These are phyloP conservation scores for Scopulariopsis brevicaulis DNA, from an alignment of 2,329 filamentous ascomycete genomes.

Conservation along the genomic window DNA sequence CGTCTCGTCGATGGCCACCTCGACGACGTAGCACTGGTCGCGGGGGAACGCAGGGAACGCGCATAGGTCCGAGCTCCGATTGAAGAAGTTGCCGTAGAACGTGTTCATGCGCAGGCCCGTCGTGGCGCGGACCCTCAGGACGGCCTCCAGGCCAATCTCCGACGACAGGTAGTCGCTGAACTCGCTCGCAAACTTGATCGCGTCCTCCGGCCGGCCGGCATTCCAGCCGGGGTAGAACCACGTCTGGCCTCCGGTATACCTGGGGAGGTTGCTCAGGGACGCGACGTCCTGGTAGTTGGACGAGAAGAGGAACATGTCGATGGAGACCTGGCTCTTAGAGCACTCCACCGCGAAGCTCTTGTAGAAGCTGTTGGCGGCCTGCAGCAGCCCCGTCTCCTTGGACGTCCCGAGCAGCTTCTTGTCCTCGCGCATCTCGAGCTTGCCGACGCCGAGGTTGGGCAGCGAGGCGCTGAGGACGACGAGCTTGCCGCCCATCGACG, in stretches of 20 bases:
- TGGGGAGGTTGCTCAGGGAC: constrained; percentile 84
- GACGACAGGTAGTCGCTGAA: constrained; percentile 95
- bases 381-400: constrained; percentile 77
- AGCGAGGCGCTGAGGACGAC: constrained; percentile 82
- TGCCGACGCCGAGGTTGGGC: constrained; percentile 81
- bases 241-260: constrained; percentile 94
- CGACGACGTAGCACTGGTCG: constrained; percentile 94
- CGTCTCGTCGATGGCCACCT: constrained; percentile 94
- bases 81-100: constrained; percentile 99
- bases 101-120: constrained; percentile 93
- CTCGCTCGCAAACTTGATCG: constrained; percentile 93
- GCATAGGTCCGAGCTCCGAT: constrained; percentile 91
- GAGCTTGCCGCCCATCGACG: constrained; percentile 88
- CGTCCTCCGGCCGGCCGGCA: constrained; percentile 83
- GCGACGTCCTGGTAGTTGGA: constrained; percentile 96
- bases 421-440: constrained; percentile 88
- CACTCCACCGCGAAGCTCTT: constrained; percentile 99
- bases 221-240: constrained; percentile 99
- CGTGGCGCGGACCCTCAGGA: constrained; percentile 87
- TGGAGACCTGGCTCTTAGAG: constrained; percentile 96
- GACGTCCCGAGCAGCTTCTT: constrained; percentile 91
- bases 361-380: constrained; percentile 94
- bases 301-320: constrained; percentile 96
- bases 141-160: constrained; percentile 91
- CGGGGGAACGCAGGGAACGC: constrained; percentile 96